phyloP scores from a whole-genome alignment of 495 filamentous ascomycete species.

The Penicillium samsonianum region DNA sequence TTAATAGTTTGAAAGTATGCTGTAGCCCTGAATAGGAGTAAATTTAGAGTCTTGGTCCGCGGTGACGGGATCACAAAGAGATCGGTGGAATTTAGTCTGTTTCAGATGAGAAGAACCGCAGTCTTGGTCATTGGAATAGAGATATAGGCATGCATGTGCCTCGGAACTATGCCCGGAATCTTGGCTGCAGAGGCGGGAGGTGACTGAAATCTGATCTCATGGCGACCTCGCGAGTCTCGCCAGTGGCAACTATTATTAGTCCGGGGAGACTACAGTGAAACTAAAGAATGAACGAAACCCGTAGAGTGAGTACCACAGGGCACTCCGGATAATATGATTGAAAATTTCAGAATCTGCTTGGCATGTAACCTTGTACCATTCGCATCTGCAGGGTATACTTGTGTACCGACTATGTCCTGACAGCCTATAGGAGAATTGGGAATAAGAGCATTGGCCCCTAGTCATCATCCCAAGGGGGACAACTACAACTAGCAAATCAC shows the following conservation, averaged over 20 bases:
- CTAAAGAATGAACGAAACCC: not conserved
- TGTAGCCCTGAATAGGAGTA: not conserved
- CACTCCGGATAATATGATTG: not conserved
- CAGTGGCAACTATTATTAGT: constrained; percentile 6
- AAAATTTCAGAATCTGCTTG: not conserved
- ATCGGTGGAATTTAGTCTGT: not conserved
- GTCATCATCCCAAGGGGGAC: not conserved
- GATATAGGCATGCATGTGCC: constrained; percentile 1
- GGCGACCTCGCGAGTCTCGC: not conserved
- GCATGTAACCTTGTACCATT: not conserved
- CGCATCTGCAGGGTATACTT: not conserved
- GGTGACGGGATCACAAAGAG: not conserved
- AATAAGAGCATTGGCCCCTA: not conserved
- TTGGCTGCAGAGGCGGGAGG: constrained; percentile 3
- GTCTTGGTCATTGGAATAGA: not conserved
- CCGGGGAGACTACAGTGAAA: not conserved
- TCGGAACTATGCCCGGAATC: constrained; percentile 4
- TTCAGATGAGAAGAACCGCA: constrained; percentile 1
- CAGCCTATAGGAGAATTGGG: constrained; percentile 4
- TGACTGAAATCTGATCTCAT: constrained; percentile 12
- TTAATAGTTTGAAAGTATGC: not conserved
- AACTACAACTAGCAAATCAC: not conserved
- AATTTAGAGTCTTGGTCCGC: not conserved
- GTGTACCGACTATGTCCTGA: not conserved
- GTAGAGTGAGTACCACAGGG: not conserved